Evolutionary conservation across 2,329 filamentous ascomycete species (phyloP).

Genomic region (Microthyrium microscopicum): DNA sequence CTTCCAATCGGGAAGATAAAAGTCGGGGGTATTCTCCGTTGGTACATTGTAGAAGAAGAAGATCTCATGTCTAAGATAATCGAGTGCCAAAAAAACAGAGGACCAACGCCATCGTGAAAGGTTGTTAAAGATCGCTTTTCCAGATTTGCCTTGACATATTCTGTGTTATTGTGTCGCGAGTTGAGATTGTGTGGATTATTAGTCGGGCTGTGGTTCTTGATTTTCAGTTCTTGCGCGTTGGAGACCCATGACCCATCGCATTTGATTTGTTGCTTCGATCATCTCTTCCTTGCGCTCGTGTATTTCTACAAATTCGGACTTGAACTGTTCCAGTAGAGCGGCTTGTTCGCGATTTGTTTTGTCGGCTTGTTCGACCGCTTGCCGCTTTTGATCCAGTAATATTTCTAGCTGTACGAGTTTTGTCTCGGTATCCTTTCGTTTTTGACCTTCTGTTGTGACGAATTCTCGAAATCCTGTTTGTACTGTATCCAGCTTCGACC

Average conservation of each 20-base stretch:
- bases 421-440: constrained; percentile 22
- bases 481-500: constrained; percentile 2
- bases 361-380: constrained; percentile 41
- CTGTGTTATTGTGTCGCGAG: too few species aligned
- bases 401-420: constrained; percentile 30
- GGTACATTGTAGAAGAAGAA: too few species aligned
- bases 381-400: constrained; percentile 49
- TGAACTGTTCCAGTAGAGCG: constrained; percentile 41
- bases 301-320: constrained; percentile 41
- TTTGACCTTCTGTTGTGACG: constrained; percentile 1
- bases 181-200: too few species aligned
- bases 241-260: constrained; percentile 54
- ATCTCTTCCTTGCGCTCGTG: constrained; percentile 38
- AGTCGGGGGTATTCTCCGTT: too few species aligned
- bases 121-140: too few species aligned
- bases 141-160: too few species aligned
- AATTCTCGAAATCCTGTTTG: constrained; percentile 1
- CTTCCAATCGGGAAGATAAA: too few species aligned
- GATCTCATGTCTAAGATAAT: too few species aligned
- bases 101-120: too few species aligned
- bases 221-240: constrained; percentile 26
- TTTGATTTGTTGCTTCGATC: constrained; percentile 40
- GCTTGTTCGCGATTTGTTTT: constrained; percentile 45
- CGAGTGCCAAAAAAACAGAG: too few species aligned
- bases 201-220: too few species aligned